phyloP scores from a whole-genome alignment of 345 rosid genomes.

The Salix udensis region DNA sequence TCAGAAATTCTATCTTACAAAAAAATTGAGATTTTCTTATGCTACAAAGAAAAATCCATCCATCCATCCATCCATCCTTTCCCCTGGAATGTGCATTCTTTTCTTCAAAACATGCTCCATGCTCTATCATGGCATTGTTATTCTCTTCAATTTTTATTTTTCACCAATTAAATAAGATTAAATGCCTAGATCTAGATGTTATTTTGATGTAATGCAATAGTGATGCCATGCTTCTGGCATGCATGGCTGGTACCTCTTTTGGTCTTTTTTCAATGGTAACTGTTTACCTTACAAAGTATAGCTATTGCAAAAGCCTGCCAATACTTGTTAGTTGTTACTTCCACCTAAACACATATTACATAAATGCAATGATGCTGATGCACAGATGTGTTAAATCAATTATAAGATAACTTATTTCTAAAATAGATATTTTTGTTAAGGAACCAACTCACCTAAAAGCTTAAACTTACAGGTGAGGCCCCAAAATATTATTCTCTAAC shows the following conservation, averaged over 20 bases:
- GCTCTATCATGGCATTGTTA: background rate
- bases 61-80: background rate
- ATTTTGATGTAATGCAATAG: background rate
- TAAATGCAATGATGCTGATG: background rate
- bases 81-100: background rate
- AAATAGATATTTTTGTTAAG: background rate
- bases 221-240: background rate
- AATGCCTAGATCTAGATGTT: background rate
- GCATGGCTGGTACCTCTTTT: background rate
- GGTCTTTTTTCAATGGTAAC: background rate
- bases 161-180: background rate
- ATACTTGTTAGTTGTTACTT: background rate
- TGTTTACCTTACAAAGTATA: background rate
- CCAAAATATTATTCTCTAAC: too few relatives aligned
- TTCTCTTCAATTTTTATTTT: background rate
- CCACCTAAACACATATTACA: background rate
- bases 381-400: background rate
- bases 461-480: too few relatives aligned
- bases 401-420: background rate
- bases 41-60: background rate
- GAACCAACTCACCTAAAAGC: too few relatives aligned
- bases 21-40: background rate
- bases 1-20: background rate
- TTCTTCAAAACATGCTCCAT: background rate
- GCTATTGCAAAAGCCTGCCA: background rate